phyloP scores from a whole-genome alignment of 306 rosid species.

The Castanea crenata region DNA sequence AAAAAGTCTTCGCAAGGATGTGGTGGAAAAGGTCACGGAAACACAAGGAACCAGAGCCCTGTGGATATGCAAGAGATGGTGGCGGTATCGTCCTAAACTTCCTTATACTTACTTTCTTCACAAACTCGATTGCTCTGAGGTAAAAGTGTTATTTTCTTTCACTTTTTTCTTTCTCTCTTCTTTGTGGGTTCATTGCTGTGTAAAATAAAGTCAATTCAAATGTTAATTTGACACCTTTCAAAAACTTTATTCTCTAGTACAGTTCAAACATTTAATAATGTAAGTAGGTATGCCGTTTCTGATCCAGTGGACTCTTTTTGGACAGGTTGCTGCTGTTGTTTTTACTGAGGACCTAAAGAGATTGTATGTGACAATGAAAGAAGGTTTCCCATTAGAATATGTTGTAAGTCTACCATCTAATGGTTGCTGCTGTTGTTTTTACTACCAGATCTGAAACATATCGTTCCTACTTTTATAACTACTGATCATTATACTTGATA shows the following conservation, averaged over 20 bases:
- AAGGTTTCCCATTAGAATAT: constrained; percentile 92
- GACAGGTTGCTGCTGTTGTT: constrained; percentile 92
- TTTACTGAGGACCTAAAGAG: constrained; percentile 84
- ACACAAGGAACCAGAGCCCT: constrained; percentile 72
- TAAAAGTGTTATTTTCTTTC: constrained; percentile 23
- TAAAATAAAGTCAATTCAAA: not conserved
- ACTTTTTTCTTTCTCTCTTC: constrained; percentile 13
- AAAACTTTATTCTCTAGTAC: constrained; percentile 17
- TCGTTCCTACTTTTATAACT: constrained; percentile 8
- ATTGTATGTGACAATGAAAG: constrained; percentile 87
- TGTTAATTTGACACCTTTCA: not conserved
- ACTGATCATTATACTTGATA: constrained; percentile 39
- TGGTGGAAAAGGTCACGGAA: constrained; percentile 57
- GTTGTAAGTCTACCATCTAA: constrained; percentile 55
- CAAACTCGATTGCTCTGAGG: constrained; percentile 95
- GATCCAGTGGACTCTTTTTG: constrained; percentile 35
- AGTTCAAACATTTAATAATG: constrained; percentile 7
- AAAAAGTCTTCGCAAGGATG: constrained; percentile 85
- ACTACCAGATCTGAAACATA: constrained; percentile 20
- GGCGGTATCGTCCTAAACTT: constrained; percentile 91
- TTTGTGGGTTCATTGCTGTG: constrained; percentile 1
- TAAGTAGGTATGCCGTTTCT: constrained; percentile 25
- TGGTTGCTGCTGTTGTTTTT: not conserved
- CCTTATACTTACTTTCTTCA: constrained; percentile 85
- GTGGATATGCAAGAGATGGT: constrained; percentile 98